Percentiles rank a stretch among this genome's conserved stretches.
phyloP scores from a whole-genome alignment of 345 rosid species.

The Durio zibethinus region DNA sequence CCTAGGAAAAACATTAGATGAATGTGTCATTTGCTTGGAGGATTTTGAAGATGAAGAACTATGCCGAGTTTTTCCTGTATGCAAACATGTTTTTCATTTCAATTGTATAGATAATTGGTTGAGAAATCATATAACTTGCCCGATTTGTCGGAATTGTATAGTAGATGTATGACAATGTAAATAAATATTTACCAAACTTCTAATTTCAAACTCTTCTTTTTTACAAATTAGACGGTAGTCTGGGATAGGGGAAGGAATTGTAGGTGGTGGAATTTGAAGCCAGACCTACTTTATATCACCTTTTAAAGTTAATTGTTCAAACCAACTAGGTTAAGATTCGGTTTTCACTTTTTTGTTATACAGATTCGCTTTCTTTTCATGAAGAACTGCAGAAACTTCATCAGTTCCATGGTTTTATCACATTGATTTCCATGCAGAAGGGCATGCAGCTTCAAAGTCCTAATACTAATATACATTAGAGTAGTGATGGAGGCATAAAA shows the following conservation, averaged over 20 bases:
- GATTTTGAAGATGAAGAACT: slow-evolving; percentile 19
- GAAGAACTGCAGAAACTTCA: neutral
- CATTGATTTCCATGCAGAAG: neutral
- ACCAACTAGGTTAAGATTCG: too few species aligned
- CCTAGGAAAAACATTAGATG: neutral
- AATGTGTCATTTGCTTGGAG: slow-evolving; percentile 42
- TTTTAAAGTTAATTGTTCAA: too few species aligned
- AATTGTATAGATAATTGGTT: slow-evolving; percentile 24
- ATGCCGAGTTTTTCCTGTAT: slow-evolving; percentile 18
- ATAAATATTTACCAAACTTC: neutral
- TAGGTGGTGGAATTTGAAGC: too few species aligned
- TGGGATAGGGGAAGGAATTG: too few species aligned
- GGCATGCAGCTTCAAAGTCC: neutral
- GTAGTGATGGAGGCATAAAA: neutral
- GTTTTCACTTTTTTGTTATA: neutral
- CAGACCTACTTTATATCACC: too few species aligned
- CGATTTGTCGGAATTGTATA: slow-evolving; percentile 19
- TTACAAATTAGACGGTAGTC: too few species aligned
- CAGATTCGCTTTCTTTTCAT: neutral
- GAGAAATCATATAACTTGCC: slow-evolving; percentile 22
- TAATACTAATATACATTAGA: too few species aligned
- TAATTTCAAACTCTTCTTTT: neutral
- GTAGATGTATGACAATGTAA: neutral
- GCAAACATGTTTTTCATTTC: slow-evolving; percentile 28
- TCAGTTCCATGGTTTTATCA: neutral